Percentiles rank a stretch among this genome's conserved stretches.
Conservation (phyloP, 2,329 filamentous ascomycete species). For the Xylariaceae sp. region DNA sequence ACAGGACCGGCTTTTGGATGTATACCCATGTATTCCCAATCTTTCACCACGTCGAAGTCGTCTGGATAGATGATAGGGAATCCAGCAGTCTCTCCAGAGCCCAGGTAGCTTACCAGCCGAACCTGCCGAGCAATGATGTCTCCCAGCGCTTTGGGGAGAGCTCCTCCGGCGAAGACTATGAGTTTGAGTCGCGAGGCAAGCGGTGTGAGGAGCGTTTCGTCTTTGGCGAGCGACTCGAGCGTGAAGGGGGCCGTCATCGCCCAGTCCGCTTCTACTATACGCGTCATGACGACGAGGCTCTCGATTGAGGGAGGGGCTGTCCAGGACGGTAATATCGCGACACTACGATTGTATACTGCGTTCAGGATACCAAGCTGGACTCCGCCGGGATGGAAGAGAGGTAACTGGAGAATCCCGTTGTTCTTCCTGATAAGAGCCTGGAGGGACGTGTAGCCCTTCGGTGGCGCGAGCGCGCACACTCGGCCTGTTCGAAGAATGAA, state of each 20-base stretch:
- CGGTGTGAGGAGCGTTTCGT: not conserved
- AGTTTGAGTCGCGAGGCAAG: not conserved
- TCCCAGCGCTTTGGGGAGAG: not conserved
- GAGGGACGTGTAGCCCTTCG: slow-evolving; percentile 4
- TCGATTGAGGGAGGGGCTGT: slow-evolving; percentile 4
- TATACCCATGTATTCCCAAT: slow-evolving; percentile 3
- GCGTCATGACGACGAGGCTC: slow-evolving; percentile 1
- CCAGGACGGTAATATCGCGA: slow-evolving; percentile 5
- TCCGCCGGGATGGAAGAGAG: slow-evolving; percentile 16
- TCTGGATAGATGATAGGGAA: not conserved
- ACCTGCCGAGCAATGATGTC: not conserved
- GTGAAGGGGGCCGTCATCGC: slow-evolving; percentile 1
- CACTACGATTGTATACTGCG: slow-evolving; percentile 4
- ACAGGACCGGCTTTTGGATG: not conserved
- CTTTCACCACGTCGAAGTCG: not conserved
- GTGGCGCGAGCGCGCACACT: slow-evolving; percentile 2
- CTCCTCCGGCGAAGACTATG: not conserved
- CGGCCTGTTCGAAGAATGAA: slow-evolving; percentile 3
- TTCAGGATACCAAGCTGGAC: slow-evolving; percentile 7
- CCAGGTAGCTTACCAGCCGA: not conserved
- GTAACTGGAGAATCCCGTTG: slow-evolving; percentile 8
- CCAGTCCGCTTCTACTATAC: not conserved
- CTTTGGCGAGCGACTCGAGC: not conserved
- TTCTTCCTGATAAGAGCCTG: not conserved
- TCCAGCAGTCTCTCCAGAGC: not conserved